Base-by-base conservation (phyloP, 2,329 filamentous ascomycete genomes). In the Sordariomycetes sp. region DNA sequence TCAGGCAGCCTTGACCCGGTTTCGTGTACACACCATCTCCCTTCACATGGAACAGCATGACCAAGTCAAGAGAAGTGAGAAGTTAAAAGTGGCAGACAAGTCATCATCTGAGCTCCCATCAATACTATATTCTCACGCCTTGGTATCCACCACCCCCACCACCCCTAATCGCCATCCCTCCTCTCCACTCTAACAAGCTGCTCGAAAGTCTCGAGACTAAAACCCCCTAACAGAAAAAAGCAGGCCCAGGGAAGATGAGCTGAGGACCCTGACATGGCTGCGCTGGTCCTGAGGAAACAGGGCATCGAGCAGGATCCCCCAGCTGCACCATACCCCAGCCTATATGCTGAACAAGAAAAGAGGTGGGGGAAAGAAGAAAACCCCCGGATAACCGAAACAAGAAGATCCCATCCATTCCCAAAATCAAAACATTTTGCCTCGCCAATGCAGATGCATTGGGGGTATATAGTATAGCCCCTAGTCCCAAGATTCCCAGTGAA, bases 61-160 rank as follows among this genome's bases (percentile, higher is more conserved):
- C 28, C 20, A 53, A 25, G 25, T 34, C 20, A 52, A 10, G 52
- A 57, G 20, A 53, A 34, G 55, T 57, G 32, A 53, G 15, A 24
- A n/a, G 15, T 28, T 51, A 36, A 51, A 22, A 53, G n/a, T 35
- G 53, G 56, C 22, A 59, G 52, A n/a, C n/a, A 58, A 52, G 56
- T 34, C 52, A 34, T 32, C 53, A 58, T 54, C 34, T 22, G 36
- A 50, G 22, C n/a, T 22, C 20, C 45, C 45, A 50, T 50, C 45
- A 24, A 13, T 50, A 50, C 24, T 50, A 50, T 5, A 50, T 32
- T 32, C 28, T 32, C 28, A 32, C 28, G 8, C 28, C 28, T 32
- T 32, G 28, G 28, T 32, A 32, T 32, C 28, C 28, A 50, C 45
- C 45, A n/a, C n/a, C 10, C 20, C 6, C 45, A n/a, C 10, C 22